Base-by-base conservation (phyloP, 1,284 basidiomycete genomes). In the Hymenochaete sp. region DNA sequence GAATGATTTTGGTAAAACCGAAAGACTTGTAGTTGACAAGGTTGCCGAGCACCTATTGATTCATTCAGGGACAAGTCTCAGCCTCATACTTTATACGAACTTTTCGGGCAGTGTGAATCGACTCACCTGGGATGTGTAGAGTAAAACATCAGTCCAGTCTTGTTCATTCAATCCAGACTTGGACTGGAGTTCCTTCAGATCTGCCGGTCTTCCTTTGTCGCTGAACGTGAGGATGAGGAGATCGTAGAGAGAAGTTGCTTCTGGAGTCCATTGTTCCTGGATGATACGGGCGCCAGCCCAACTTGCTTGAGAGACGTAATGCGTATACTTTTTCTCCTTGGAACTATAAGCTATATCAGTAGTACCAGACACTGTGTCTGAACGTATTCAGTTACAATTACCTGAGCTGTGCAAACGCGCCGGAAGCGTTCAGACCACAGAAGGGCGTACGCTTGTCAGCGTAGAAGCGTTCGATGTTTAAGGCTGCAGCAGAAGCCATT, bases 201-300 rank as follows among this genome's bases (percentile, higher is more conserved):
- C 70, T 22, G 69, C 70, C 5, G 88, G 65, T 45, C 69, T 71
- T 22, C 72, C 74, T 32, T 73, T 64, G 40, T 73, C 65, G 56
- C 77, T 79, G 65, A 89, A 85, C 0, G 70, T 76, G 42, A 76
- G 59, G 55, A 85, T 76, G 56, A 87, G 63, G 16, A 86, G 68
- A 63, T 85, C 76, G 59, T 82, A 80, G 42, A 88, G 70, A 56
- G 70, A 68, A 54, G 68, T 59, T 7, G 66, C 76, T 49, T 81
- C 70, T 0, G 76, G 67, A 0, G 84, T 83, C 78, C 81, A 87
- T 65, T 89, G 86, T 56, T 72, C 80, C 65, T 88, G 82, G 49
- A 89, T 83, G 61, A 91, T 81, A 37, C 82, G 72, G 38, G 76
- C 83, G 27, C 88, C 87, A 0, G 82, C 82, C 87, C 88, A 91